Evolutionary conservation across 2,329 filamentous ascomycete genomes (phyloP).

Genomic region (Mycosphaerella sp.): DNA sequence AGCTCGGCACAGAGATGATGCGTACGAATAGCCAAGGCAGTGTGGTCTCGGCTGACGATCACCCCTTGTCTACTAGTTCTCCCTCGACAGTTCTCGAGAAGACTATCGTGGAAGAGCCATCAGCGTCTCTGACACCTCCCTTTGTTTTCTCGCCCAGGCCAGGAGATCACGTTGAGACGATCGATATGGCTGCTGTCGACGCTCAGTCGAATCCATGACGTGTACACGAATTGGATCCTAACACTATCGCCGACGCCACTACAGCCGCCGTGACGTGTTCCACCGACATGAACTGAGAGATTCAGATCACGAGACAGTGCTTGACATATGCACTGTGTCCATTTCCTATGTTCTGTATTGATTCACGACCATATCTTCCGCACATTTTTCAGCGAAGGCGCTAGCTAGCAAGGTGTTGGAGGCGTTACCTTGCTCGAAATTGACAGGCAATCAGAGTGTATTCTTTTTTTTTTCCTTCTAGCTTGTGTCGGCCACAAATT

Average conservation of each 20-base stretch:
- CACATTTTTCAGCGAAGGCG: slow-evolving; percentile 10
- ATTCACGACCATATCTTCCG: slow-evolving; percentile 15
- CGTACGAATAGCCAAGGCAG: slow-evolving; percentile 91
- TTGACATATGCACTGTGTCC: background rate
- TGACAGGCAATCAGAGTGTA: background rate
- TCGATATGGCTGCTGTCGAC: slow-evolving; percentile 34
- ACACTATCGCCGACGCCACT: slow-evolving; percentile 36
- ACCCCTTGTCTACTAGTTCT: slow-evolving; percentile 14
- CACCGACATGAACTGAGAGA: slow-evolving; percentile 8
- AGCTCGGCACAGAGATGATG: slow-evolving; percentile 96
- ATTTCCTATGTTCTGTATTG: slow-evolving; percentile 15
- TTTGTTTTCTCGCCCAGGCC: slow-evolving; percentile 44
- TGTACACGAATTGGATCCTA: slow-evolving; percentile 25
- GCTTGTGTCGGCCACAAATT: background rate
- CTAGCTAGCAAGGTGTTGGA: slow-evolving; percentile 28
- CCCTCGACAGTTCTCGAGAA: slow-evolving; percentile 8
- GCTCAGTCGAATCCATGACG: slow-evolving; percentile 37
- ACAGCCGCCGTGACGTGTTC: slow-evolving; percentile 32
- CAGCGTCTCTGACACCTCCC: slow-evolving; percentile 44
- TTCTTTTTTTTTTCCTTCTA: background rate
- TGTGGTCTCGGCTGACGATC: slow-evolving; percentile 46
- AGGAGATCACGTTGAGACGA: slow-evolving; percentile 38
- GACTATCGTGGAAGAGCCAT: slow-evolving; percentile 37
- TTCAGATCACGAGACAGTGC: slow-evolving; percentile 4
- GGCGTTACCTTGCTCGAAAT: slow-evolving; percentile 17